Evolutionary conservation across 2,329 filamentous ascomycete genomes (phyloP), one percentile per base, ranked within the genome.

Genomic region (Xenoacremonium recifei): DNA sequence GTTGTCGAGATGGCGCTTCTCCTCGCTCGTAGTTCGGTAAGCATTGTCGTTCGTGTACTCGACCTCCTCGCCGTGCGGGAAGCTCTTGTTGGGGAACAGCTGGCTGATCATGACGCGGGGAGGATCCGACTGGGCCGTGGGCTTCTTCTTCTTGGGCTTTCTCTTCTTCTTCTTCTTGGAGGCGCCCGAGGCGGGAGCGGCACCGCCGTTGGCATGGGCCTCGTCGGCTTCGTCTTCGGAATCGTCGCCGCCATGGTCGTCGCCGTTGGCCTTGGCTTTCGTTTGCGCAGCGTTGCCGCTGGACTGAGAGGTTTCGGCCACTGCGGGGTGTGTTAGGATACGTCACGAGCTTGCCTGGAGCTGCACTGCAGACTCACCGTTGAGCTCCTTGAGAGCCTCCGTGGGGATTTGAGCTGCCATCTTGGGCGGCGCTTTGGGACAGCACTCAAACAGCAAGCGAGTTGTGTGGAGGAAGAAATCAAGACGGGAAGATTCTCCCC

Each of bases 101-200:
- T 82, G 80, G 47, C 84, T 82, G 36, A 93, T 64, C 39, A 79
- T 72, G 20, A 92, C 82, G 42, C 84, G 79, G 2, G 89, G 89
- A 21, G 88, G 88, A 38, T 80, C 75, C 21, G 83, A 85, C 69
- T 93, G 89, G 41, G 76, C 76, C 50, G 86, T 88, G 35, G 83
- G 76, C 50, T 77, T 84, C 79, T 84, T 86, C 79, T 87, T 87
- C 76, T 84, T 85, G 73, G 89, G 89, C 73, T 89, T 89, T 74
- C 88, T 89, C 69, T 88, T 87, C 64, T 82, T 84, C 58, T 76
- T 66, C 55, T 31, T 58, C 39, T 69, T 70, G 49, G 67, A 68
- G 41, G 61, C 57, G 10, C 50, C 59, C 16, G 55, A 63, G 49
- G 68, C 68, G 5, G 65, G 64, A 11, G 57, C 66, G n/a, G 64